Percentiles rank a stretch among this genome's conserved stretches.
Evolutionary conservation across 805 yeast genomes (phyloP).

Genomic region (Ogataea nakhonphanomensis): DNA sequence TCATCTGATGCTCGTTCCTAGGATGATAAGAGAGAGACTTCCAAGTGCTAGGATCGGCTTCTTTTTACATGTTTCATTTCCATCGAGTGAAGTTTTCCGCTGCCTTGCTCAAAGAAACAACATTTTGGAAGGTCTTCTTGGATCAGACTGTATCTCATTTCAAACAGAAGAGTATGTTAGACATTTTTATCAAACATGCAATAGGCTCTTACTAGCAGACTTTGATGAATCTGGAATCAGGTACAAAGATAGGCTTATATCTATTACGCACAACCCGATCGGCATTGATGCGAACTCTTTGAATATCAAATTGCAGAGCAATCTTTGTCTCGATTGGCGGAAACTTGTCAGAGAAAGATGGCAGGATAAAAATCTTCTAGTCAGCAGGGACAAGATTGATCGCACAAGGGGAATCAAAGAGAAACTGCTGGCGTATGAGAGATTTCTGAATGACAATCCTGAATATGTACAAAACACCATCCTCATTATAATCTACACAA

Average conservation of each 20-base stretch:
- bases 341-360: constrained; percentile 72
- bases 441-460: constrained; percentile 69
- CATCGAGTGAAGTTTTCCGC: constrained; percentile 91
- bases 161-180: constrained; percentile 92
- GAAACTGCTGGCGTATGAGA: constrained; percentile 82
- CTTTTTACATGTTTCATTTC: constrained; percentile 91
- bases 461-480: constrained; percentile 65
- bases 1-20: constrained; percentile 82
- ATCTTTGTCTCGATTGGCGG: constrained; percentile 60
- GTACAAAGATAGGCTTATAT: constrained; percentile 54
- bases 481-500: constrained; percentile 76
- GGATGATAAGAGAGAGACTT: constrained; percentile 68
- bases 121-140: constrained; percentile 77
- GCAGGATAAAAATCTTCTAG: constrained; percentile 66
- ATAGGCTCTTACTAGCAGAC: constrained; percentile 79
- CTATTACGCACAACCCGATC: constrained; percentile 61
- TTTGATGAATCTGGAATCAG: constrained; percentile 60
- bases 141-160: constrained; percentile 83
- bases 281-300: constrained; percentile 74
- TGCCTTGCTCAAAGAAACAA: constrained; percentile 85
- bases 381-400: constrained; percentile 87
- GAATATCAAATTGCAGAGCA: constrained; percentile 40
- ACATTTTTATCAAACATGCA: constrained; percentile 89
- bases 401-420: constrained; percentile 84
- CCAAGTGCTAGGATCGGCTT: constrained; percentile 89